Percentiles rank a stretch among this genome's conserved stretches.
Evolutionary conservation across 2,329 filamentous ascomycete genomes (phyloP).

Genomic region (Claviceps spartinae): DNA sequence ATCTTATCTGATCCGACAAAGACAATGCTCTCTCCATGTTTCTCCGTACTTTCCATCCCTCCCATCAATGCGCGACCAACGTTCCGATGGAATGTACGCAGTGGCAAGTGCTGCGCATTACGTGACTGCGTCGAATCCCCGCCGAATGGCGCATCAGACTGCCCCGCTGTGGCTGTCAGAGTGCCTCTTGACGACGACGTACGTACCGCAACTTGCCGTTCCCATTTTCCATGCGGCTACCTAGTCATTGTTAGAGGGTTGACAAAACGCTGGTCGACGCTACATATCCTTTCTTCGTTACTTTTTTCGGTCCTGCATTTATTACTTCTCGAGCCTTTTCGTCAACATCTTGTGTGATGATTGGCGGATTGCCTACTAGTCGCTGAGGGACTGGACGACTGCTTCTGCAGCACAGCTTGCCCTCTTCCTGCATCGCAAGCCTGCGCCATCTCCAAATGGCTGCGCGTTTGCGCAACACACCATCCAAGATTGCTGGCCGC

Average conservation of each 20-base stretch:
- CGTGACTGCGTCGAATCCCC: not conserved
- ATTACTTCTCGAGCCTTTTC: not conserved
- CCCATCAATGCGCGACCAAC: not conserved
- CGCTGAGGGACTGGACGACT: not conserved
- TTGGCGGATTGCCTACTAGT: not conserved
- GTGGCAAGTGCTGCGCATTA: no score
- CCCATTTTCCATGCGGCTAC: not conserved
- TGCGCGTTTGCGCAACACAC: slow-evolving; percentile 12
- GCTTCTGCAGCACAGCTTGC: not conserved
- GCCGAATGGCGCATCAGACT: slow-evolving; percentile 2
- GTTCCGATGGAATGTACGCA: not conserved
- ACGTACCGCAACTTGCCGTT: no score
- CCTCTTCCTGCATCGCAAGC: not conserved
- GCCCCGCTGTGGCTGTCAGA: slow-evolving; percentile 3
- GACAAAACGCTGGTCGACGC: not conserved
- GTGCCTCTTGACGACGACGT: no score
- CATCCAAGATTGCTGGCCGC: slow-evolving; percentile 11
- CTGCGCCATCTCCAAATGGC: slow-evolving; percentile 18
- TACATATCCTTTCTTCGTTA: not conserved
- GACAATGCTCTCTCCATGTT: not conserved
- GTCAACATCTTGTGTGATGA: not conserved
- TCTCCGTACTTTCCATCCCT: not conserved
- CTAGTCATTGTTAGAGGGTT: not conserved
- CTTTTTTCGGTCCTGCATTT: not conserved
- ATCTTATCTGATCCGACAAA: not conserved